phyloP scores from a whole-genome alignment of 192 early-diverging fungal genomes.

The Rhizoclosmatium sp. region DNA sequence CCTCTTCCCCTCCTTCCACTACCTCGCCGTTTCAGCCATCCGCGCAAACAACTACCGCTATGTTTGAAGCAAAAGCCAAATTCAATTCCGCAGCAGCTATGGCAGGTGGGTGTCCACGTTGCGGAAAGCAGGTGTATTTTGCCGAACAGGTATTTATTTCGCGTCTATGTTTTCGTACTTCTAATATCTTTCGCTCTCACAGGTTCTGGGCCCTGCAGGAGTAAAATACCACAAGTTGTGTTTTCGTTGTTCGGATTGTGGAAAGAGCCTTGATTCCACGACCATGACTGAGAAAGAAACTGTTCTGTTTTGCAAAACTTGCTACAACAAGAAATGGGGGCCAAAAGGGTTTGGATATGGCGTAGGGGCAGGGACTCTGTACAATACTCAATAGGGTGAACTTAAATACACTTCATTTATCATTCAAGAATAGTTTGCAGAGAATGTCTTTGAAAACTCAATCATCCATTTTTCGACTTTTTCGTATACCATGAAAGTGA shows the following conservation, averaged over 20 bases:
- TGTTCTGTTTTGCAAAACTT: constrained; percentile 47
- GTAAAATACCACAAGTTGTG: constrained; percentile 59
- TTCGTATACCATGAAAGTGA: constrained; percentile 88
- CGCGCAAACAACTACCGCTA: neutral
- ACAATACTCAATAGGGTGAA: neutral
- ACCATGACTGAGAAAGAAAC: constrained; percentile 49
- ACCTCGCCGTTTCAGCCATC: too few relatives aligned
- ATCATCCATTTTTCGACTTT: constrained; percentile 57
- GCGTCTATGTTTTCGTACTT: too few relatives aligned
- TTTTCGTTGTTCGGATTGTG: constrained; percentile 47
- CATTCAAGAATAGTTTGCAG: too few relatives aligned
- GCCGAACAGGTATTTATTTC: constrained; percentile 6
- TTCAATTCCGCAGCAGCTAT: neutral
- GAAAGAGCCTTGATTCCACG: constrained; percentile 45
- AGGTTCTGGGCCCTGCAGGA: constrained; percentile 48
- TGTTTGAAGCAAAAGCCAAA: constrained; percentile 19
- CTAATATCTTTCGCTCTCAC: too few relatives aligned
- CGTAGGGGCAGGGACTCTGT: constrained; percentile 15
- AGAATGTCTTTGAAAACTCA: constrained; percentile 32
- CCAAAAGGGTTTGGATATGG: constrained; percentile 48
- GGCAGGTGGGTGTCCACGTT: constrained; percentile 43
- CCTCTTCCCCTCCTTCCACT: too few relatives aligned
- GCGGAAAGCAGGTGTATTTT: constrained; percentile 57
- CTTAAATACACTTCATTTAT: too few relatives aligned
- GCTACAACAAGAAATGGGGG: constrained; percentile 54